A percentile compares a stretch with the other conserved stretches of the same genome.
phyloP scores from a whole-genome alignment of 352 stramenopile species.

The Pythium coloratum region DNA sequence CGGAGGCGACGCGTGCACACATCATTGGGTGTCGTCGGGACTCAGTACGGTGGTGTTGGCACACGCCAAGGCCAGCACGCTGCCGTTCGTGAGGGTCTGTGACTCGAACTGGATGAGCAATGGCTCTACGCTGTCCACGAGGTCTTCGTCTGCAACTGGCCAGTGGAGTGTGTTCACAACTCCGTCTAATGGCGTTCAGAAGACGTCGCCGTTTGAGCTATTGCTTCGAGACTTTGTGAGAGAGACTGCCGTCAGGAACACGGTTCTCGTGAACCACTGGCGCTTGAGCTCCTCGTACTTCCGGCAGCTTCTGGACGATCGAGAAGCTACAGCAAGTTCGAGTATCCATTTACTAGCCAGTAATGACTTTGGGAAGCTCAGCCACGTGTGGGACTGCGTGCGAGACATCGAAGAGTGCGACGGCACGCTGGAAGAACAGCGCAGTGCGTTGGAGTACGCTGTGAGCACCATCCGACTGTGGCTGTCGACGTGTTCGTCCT shows the following conservation, averaged over 20 bases:
- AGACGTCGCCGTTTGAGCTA: slow-evolving; percentile 36
- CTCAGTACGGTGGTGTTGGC: slow-evolving; percentile 29
- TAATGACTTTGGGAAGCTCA: slow-evolving; percentile 31
- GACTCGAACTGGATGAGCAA: slow-evolving; percentile 42
- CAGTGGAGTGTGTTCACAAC: slow-evolving; percentile 18
- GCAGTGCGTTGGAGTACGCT: slow-evolving; percentile 36
- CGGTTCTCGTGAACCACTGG: slow-evolving; percentile 25
- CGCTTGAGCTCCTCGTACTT: slow-evolving; percentile 34
- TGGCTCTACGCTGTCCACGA: slow-evolving; percentile 5
- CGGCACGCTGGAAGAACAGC: slow-evolving; percentile 37
- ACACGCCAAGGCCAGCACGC: slow-evolving; percentile 33
- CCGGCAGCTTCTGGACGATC: slow-evolving; percentile 18
- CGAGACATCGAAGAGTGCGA: slow-evolving; percentile 40
- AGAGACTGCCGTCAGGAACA: slow-evolving; percentile 17
- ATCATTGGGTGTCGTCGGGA: slow-evolving; percentile 31
- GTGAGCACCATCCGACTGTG: slow-evolving; percentile 25
- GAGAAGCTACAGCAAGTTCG: neutral
- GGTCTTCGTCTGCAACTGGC: neutral
- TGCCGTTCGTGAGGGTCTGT: slow-evolving; percentile 37
- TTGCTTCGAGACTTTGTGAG: slow-evolving; percentile 33
- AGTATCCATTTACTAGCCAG: slow-evolving; percentile 28
- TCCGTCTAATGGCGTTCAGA: neutral
- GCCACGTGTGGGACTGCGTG: slow-evolving; percentile 34
- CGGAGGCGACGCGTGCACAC: slow-evolving; percentile 34
- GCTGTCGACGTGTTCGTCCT: slow-evolving; percentile 8